Evolutionary conservation across 1,139 yeast genomes (phyloP), one percentile per base, ranked within the genome.

Genomic region (Taiozyma onychis): DNA sequence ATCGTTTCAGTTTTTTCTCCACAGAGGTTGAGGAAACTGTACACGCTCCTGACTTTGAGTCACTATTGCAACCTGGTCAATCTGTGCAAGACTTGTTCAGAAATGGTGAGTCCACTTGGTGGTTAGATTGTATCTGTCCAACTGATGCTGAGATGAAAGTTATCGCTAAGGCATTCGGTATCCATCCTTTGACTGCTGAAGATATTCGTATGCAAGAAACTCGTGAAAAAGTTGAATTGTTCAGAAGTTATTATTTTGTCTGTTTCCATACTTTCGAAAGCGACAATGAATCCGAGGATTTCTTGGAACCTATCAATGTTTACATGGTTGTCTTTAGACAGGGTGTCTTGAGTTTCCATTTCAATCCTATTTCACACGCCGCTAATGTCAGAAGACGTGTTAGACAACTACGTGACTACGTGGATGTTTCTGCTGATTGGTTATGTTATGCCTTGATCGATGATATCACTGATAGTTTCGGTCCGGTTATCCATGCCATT

Each of bases 401-500:
- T 46, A 80, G 97, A 60, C 97, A 90, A 67, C 75, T 90, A 57
- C 77, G 95, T 52, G 97, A 88, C 62, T 89, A 89, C 64, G 91
- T 90, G 42, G 83, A 82, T 56, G 95, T 90, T 13, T 81, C 88
- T 54, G 85, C 96, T 2, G 97, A 90, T 69, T 90, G 97, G 97
- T 71, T 90, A 47, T 90, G 96, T 68, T 90, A 90, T 69, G 97
- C 97, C 10, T 69, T 90, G 55, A 87, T 90, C 57, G 97, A 90
- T 76, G 97, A 90, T 65, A 90, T 90, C 57, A 88, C 96, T 10
- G 97, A 90, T 77, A 85, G 90, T 45, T 90, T 89, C 68, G 96
- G 95, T 16, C 97, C 97, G 1, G 86, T 88, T 7, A 88, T 90
- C 55, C 88, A 86, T 48, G 85, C 85, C 2, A 83, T 90, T 54